Evolutionary conservation across 345 rosid genomes (phyloP), one percentile per base, ranked within the genome.

Genomic region (Citrus cavaleriei): DNA sequence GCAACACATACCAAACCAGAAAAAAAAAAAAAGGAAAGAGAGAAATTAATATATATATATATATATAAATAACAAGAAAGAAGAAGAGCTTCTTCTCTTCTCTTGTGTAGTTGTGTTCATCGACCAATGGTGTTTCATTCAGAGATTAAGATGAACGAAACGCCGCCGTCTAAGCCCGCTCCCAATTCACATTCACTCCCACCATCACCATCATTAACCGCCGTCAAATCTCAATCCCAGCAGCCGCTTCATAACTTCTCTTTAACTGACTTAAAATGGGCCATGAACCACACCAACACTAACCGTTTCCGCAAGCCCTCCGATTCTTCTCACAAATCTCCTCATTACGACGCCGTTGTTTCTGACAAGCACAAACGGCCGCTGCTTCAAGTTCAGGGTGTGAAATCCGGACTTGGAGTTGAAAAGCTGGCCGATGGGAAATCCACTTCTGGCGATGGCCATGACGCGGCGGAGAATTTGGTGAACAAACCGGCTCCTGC

Each of bases 201-300:
- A 37, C 27, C 49, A 1, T 10, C 70, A 66, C 68, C n/a, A 32
- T 7, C 70, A 35, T 40, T 92, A 4, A 34, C 37, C 4, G 69
- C 86, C 30, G 75, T 80, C 76, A 92, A 90, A 38, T 73, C 91
- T 6, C 88, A 18, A 19, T 16, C 58, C 1, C 58, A 18, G 58
- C 21, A 92, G 58, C 92, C 90, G 38, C 94, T 92, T 40, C 97
- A 92, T 22, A 92, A 92, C 83, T 92, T 92, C 70, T 82, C 92
- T 6, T 77, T 92, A 5, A 84, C 88, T 70, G 91, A 84, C 80
- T 90, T 92, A 5, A 86, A 83, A 73, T 92, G 94, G 97, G 81
- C 89, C 12, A 78, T 82, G 85, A 89, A 85, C 80, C 87, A 85
- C 57, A 2, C 89, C 8, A 80, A 80, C 66, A 81, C 79, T 59